phyloP scores from a whole-genome alignment of 2,329 filamentous ascomycete genomes.

The Dichotomopilus funicola region DNA sequence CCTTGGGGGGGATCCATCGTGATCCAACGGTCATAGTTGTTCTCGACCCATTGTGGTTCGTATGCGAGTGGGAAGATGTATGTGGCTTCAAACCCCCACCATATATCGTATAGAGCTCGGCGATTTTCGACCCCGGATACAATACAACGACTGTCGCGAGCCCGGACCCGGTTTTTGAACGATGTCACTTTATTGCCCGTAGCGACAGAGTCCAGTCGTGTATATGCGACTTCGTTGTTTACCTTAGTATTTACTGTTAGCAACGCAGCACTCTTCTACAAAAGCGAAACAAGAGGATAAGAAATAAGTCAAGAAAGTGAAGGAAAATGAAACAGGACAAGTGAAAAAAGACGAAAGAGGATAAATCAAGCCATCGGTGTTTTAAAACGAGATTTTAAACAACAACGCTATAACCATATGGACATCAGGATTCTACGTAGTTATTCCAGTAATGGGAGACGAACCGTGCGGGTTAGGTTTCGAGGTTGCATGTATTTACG shows the following conservation, averaged over 20 bases:
- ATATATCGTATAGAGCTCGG: background rate
- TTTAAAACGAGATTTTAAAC: too few relatives aligned
- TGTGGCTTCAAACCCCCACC: constrained; percentile 1
- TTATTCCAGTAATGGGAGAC: too few relatives aligned
- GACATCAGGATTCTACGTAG: too few relatives aligned
- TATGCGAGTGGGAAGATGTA: constrained; percentile 6
- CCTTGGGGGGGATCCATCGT: constrained; percentile 1
- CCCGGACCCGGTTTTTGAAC: constrained; percentile 1
- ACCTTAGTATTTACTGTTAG: constrained; percentile 1
- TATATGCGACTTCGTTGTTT: constrained; percentile 1
- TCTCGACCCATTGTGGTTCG: constrained; percentile 1
- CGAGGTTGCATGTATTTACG: too few relatives aligned
- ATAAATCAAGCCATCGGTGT: too few relatives aligned
- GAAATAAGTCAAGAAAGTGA: too few relatives aligned
- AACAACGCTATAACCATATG: too few relatives aligned
- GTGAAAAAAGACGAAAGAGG: too few relatives aligned
- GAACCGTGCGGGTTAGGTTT: too few relatives aligned
- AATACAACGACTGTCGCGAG: constrained; percentile 2
- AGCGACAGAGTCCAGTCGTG: background rate
- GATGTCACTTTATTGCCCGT: background rate
- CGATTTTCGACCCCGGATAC: constrained; percentile 1
- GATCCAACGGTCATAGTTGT: constrained; percentile 4
- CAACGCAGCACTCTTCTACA: background rate
- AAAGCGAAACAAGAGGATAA: too few relatives aligned
- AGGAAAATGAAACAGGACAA: too few relatives aligned